These are phyloP conservation scores for Domatiomyces globalis DNA, from an alignment of 2,329 filamentous ascomycete genomes.

Conservation along the genomic window DNA sequence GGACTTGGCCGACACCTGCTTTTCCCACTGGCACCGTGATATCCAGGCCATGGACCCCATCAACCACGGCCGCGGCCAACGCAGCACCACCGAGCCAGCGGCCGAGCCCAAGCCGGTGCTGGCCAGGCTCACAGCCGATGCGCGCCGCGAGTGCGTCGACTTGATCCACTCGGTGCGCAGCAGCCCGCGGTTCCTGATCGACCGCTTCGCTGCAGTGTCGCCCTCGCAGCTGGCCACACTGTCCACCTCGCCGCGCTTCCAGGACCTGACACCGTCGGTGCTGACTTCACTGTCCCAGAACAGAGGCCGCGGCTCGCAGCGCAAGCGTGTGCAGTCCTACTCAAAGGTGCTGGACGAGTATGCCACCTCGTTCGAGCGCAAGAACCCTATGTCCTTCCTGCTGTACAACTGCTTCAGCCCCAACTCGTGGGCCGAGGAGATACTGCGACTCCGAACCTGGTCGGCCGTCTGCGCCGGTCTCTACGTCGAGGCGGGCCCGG, in stretches of 20 bases:
- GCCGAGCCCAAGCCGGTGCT: conserved; percentile 25
- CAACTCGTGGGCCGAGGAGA: conserved; percentile 67
- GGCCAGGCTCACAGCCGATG: conserved; percentile 58
- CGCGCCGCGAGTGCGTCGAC: conserved; percentile 59
- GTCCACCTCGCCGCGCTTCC: conserved; percentile 60
- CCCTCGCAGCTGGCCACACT: conserved; percentile 64
- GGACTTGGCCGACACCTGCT: conserved; percentile 31
- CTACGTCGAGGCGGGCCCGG: conserved; percentile 61
- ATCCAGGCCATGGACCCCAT: conserved; percentile 25
- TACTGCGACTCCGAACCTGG: conserved; percentile 71
- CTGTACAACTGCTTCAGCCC: conserved; percentile 82
- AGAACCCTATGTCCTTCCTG: conserved; percentile 70
- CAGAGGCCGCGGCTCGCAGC: conserved; percentile 36
- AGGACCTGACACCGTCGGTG: conserved; percentile 73
- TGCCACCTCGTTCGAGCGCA: conserved; percentile 74
- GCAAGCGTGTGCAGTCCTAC: conserved; percentile 29
- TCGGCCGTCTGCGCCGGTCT: conserved; percentile 72
- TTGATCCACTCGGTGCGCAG: conserved; percentile 73
- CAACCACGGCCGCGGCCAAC: too few species aligned
- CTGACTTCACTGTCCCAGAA: conserved; percentile 50
- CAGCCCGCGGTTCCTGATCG: conserved; percentile 76
- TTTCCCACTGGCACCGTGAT: conserved; percentile 23
- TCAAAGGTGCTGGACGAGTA: conserved; percentile 59
- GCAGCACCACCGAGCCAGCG: conserved; percentile 1
- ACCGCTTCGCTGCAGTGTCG: conserved; percentile 61